A percentile compares a stretch with the other conserved stretches of the same genome.
Conservation (phyloP, 2,329 filamentous ascomycete species). For the Blastomyces parvus region DNA sequence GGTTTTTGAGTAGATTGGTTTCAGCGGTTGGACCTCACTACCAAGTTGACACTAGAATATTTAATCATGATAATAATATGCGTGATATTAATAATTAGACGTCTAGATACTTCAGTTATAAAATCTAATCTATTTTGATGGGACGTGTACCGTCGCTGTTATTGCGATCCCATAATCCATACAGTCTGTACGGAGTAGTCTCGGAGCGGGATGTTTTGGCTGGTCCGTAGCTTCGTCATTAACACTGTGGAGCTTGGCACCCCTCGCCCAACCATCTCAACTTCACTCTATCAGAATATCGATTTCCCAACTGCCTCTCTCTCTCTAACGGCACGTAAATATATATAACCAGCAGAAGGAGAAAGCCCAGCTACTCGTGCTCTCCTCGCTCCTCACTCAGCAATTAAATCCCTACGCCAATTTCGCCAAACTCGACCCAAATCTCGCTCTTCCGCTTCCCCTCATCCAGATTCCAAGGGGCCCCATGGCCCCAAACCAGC, state of each 20-base stretch:
- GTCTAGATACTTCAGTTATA: neutral
- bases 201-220: neutral
- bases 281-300: neutral
- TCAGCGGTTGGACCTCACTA: neutral
- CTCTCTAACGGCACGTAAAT: neutral
- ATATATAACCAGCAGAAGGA: neutral
- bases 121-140: neutral
- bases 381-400: neutral
- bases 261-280: neutral
- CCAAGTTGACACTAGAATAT: neutral
- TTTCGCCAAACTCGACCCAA: neutral
- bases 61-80: neutral
- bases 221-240: neutral
- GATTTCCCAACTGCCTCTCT: neutral
- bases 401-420: neutral
- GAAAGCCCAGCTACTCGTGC: neutral
- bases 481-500: constrained; percentile 2
- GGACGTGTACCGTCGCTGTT: neutral
- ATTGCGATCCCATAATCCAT: neutral
- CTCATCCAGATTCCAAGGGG: neutral
- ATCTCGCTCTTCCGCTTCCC: neutral
- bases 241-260: neutral
- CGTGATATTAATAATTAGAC: neutral
- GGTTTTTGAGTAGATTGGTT: neutral
- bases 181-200: too few species aligned